Base-by-base conservation (phyloP, 2,329 filamentous ascomycete genomes). In the Fusarium napiforme region DNA sequence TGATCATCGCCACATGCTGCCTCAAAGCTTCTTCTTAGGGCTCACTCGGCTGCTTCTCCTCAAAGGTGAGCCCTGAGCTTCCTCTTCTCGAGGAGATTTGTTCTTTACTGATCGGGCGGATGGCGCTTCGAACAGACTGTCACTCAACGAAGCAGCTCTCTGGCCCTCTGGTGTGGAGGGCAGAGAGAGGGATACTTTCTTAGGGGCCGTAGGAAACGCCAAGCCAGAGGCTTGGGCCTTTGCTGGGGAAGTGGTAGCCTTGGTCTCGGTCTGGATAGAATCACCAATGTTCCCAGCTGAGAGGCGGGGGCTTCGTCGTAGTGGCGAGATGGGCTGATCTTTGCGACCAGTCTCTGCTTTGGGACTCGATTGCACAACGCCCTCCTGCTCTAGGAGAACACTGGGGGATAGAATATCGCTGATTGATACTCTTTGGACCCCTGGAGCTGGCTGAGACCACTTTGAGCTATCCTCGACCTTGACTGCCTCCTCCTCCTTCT, bases 1-100 rank as follows among this genome's bases (percentile, higher is more conserved):
- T 32, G 40, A 26, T 12, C n/a, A 32, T 21, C 28, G 26, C 36
- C 42, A 66, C 56, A 23, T 47, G 52, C 26, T 28, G n/a, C 15
- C 53, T 73, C 39, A 73, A 59, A 52, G 36, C 12, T 56, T 46
- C 28, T 57, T 71, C 42, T 55, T 52, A 12, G 32, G 43, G 49
- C 62, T 63, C 42, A 49, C 28, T 28, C 68, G 61, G 47, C 42
- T 60, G n/a, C 64, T 65, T 47, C 60, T 64, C 49, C 63, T 71
- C 58, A 63, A 55, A 40, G 39, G 19, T 53, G 62, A 58, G 57
- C 60, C 59, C 64, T 74, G 49, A 60, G 9, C 12, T 14, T 26
- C 26, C 40, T 30, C 39, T 15, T 16, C 40, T 21, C 19, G 30
- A n/a, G 19, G 16, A 18, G 21, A 28, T 12, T 32, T 26, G 7